Base-by-base conservation (phyloP, 164 flowering plant genomes). In the Macadamia tetraphylla region DNA sequence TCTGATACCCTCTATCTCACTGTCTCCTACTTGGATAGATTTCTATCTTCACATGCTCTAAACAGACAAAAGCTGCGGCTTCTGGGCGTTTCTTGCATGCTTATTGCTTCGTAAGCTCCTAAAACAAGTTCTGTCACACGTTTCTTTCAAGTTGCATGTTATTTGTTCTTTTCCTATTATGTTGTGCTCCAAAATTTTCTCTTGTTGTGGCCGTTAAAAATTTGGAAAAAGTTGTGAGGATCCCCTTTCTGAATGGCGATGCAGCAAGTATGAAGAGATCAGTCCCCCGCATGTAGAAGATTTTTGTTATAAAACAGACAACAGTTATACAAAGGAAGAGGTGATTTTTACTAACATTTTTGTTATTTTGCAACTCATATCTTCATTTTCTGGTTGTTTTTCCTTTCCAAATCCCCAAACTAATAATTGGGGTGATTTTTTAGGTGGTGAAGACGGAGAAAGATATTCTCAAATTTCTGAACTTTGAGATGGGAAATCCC, bases 261-360 rank as follows among this genome's bases (percentile, higher is more conserved):
- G 42, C 73, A 94, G 98, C 44, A 95, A 95, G 70, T 90, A 90
- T 66, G 99, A 95, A 73, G 99, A 95, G 74, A 92, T 88, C 66
- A 86, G 72, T 57, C 94, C 98, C 60, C 97, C 96, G 35, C 81
- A 84, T 67, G 91, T 89, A 40, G 94, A 86, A 55, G 92, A 88
- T 42, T 89, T 92, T 64, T 87, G 91, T 68, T 87, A 84, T 67
- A 90, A 90, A 66, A 95, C 99, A 3, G 99, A 92, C 67, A 91
- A 93, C 67, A 83, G 92, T 31, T 90, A 89, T 78, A 81, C 84
- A 3, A 88, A 80, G 66, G 77, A 89, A 58, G 90, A 94, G 81
- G 96, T 88, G 62, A 65, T 63, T 11, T 17, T 35, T 0, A 23
- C 23, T 23, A 23, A 23, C 23, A 23, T 23, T 23, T 23, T 23